Base-by-base conservation (phyloP, 2,329 filamentous ascomycete genomes). In the Akanthomyces muscarius region DNA sequence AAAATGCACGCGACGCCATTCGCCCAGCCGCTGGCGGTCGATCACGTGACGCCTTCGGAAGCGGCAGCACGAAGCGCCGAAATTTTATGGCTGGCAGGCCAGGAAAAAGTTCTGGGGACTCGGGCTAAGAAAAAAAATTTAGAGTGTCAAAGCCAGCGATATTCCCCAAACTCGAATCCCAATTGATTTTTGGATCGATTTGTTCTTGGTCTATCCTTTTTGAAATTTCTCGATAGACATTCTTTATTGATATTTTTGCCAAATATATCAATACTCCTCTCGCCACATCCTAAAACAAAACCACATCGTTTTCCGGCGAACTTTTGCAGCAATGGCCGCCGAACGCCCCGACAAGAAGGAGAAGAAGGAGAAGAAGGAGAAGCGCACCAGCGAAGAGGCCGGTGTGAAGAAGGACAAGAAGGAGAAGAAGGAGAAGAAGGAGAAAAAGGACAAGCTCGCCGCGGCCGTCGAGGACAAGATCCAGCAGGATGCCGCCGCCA, bases 371-470 rank as follows among this genome's bases (percentile, higher is more conserved):
- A 84, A 85, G 80, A 84, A 85, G 63, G 84, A 85, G 80, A 84
- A 83, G 80, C 78, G 80, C 71, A 81, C 79, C 75, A 82, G 85
- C 64, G 78, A 77, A 61, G 77, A 80, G 63, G 82, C 82, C 70
- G 77, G 85, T 63, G 73, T 74, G 70, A 85, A 86, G 75, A 69
- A 76, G 68, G 82, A 83, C 73, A 83, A 84, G 76, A 83, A 86
- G 62, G 85, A 85, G 76, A 84, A 85, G 71, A 82, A 84, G 41
- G 89, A 90, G 81, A 89, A 87, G 76, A 81, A 82, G 50, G 90
- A 90, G 83, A 89, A 90, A 80, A 87, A 90, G 69, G 90, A 90
- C 85, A 85, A 87, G 65, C 83, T 80, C 54, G 82, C 80, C 47
- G 83, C 84, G 63, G 83, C 82, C 41, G 79, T 92, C 66, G 86